Evolutionary conservation across 306 rosid species (phyloP), one percentile per base, ranked within the genome.

Genomic region (Trifolium dubium): DNA sequence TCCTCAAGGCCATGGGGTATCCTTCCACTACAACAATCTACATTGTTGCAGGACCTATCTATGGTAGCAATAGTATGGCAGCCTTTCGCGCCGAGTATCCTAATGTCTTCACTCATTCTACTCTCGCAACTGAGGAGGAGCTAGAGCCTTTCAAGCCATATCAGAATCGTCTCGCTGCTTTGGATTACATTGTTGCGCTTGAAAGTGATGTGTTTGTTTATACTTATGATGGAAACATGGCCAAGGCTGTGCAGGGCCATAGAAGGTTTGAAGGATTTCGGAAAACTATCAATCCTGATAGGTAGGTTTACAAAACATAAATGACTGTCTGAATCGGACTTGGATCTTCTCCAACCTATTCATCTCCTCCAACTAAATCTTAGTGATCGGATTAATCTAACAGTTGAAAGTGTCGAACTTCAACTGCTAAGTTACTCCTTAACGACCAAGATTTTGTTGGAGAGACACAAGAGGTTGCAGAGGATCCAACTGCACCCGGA

Each of bases 201-300:
- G 93, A 95, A 78, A 95, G 99, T 53, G 97, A 95, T 74, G 99
- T 86, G 14, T 95, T 95, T 84, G 97, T 87, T 37, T 95, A 95
- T 66, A 92, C 99, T 9, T 95, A 95, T 14, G 98, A 95, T 66
- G 99, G 99, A 74, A 95, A 95, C 79, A 95, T 95, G 99, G 99
- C 99, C 7, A 95, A 92, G 85, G 96, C 98, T 8, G 98, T 95
- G 64, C 99, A 95, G 65, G 99, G 99, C 14, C 99, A 95, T 72
- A 79, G 99, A 80, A 86, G 85, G 80, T 92, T 90, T 77, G 96
- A 90, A 78, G 99, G 99, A 49, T 95, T 92, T 76, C 79, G 85
- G 34, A 95, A 95, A 84, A 90, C 97, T 31, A 90, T 95, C 67
- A 95, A 85, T 69, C 99, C 99, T 7, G 97, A 92, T 87, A 92